A percentile compares a stretch with the other conserved stretches of the same genome.
These are phyloP conservation scores for Cordyceps tenuipes DNA, from an alignment of 2,329 filamentous ascomycete species.

Conservation along the genomic window DNA sequence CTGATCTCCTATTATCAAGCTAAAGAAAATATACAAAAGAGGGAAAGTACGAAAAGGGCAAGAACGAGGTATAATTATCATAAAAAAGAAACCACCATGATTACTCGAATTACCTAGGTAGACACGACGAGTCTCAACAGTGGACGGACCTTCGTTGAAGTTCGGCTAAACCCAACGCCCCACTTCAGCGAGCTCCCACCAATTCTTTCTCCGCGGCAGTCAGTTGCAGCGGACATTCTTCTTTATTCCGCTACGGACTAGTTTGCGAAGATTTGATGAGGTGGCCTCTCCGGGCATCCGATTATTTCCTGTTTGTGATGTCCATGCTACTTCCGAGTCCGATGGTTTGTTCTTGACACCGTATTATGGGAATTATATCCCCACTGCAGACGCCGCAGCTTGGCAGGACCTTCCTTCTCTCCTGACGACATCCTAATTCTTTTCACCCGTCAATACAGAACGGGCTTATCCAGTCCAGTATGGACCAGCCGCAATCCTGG, in stretches of 20 bases:
- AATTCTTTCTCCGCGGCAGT: neutral
- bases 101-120: no score
- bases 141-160: no score
- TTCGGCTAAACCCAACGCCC: no score
- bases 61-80: no score
- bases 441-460: neutral
- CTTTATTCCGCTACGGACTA: neutral
- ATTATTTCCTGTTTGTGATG: slow-evolving; percentile 2
- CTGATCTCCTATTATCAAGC: no score
- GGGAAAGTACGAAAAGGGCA: no score
- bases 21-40: no score
- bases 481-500: slow-evolving; percentile 5
- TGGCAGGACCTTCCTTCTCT: neutral
- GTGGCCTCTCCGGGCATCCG: slow-evolving; percentile 8
- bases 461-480: neutral
- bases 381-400: neutral
- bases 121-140: no score
- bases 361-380: slow-evolving; percentile 5
- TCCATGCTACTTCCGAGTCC: neutral
- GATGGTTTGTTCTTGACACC: slow-evolving; percentile 1
- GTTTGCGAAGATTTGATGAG: slow-evolving; percentile 9
- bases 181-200: neutral
- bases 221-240: neutral
- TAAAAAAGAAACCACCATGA: no score
- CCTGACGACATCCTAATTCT: neutral